These are phyloP conservation scores for Geotrichum fermentans DNA, from an alignment of 1,139 yeast genomes.

Conservation along the genomic window DNA sequence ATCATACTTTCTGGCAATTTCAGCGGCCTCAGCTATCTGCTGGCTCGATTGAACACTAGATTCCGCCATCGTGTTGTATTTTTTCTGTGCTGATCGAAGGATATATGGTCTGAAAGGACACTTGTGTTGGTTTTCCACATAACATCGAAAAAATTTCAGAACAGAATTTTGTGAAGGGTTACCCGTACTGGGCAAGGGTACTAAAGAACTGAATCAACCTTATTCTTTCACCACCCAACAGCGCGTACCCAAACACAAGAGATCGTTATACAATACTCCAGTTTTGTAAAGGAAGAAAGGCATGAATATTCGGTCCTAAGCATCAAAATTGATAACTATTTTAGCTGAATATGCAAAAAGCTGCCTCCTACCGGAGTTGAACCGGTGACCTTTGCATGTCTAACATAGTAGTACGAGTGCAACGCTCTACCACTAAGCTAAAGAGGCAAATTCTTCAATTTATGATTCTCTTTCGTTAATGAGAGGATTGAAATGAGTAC, in stretches of 20 bases:
- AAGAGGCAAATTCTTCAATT: constrained; percentile 20
- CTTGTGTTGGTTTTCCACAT: not conserved
- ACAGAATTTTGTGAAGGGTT: no score
- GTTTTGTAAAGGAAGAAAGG: no score
- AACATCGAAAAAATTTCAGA: not conserved
- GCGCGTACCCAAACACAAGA: no score
- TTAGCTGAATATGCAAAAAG: no score
- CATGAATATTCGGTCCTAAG: no score
- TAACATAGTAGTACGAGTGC: constrained; percentile 13
- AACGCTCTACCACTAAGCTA: constrained; percentile 22
- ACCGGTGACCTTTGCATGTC: constrained; percentile 12
- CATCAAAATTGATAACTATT: no score
- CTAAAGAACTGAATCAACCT: no score
- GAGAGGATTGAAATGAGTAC: no score
- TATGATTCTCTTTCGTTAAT: no score
- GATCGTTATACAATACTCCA: no score
- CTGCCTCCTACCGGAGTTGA: constrained; percentile 8
- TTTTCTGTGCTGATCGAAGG: not conserved
- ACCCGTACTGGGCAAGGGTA: no score
- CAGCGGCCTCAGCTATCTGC: constrained; percentile 17
- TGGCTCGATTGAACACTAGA: not conserved
- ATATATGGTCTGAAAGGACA: not conserved
- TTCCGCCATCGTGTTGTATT: constrained; percentile 1
- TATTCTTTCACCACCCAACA: no score
- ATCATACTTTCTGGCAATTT: constrained; percentile 39